Conservation (phyloP, 192 early-diverging fungal species). For the Rhizophagus clarus region DNA sequence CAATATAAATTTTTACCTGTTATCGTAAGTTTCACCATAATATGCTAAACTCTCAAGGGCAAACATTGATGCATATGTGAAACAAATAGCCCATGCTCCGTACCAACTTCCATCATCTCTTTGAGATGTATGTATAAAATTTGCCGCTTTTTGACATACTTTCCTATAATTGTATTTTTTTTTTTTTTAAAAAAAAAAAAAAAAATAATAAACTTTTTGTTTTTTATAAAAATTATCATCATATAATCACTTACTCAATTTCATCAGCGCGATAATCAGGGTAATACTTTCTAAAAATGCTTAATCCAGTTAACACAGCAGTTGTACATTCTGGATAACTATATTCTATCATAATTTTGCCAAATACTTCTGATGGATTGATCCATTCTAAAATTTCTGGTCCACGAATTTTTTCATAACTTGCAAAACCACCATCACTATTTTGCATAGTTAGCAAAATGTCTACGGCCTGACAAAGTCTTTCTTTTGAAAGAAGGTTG, state of each 20-base stretch:
- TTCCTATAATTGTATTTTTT: slow-evolving; percentile 7
- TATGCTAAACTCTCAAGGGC: slow-evolving; percentile 81
- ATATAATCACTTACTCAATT: slow-evolving; percentile 64
- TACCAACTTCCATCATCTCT: slow-evolving; percentile 88
- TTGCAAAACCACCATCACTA: slow-evolving; percentile 87
- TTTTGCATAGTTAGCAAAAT: slow-evolving; percentile 94
- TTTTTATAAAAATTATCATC: neutral
- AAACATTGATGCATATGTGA: slow-evolving; percentile 96
- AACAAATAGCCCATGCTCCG: slow-evolving; percentile 97
- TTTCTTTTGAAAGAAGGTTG: slow-evolving; percentile 64
- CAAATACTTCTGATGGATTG: slow-evolving; percentile 98
- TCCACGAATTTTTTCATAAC: slow-evolving; percentile 86
- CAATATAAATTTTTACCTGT: slow-evolving; percentile 49
- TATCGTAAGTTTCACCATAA: slow-evolving; percentile 81
- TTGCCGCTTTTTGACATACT: slow-evolving; percentile 55
- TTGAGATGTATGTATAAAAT: slow-evolving; percentile 79
- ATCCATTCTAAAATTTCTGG: slow-evolving; percentile 79
- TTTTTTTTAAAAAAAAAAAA: too few species aligned
- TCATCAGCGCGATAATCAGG: slow-evolving; percentile 82
- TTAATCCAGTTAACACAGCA: slow-evolving; percentile 84
- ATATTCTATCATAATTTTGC: slow-evolving; percentile 97
- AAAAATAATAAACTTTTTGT: slow-evolving; percentile 6
- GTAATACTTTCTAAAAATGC: slow-evolving; percentile 70
- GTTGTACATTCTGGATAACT: slow-evolving; percentile 97
- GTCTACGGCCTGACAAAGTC: slow-evolving; percentile 87